Conservation (phyloP, 2,329 filamentous ascomycete genomes). For the Mariannaea elegans region DNA sequence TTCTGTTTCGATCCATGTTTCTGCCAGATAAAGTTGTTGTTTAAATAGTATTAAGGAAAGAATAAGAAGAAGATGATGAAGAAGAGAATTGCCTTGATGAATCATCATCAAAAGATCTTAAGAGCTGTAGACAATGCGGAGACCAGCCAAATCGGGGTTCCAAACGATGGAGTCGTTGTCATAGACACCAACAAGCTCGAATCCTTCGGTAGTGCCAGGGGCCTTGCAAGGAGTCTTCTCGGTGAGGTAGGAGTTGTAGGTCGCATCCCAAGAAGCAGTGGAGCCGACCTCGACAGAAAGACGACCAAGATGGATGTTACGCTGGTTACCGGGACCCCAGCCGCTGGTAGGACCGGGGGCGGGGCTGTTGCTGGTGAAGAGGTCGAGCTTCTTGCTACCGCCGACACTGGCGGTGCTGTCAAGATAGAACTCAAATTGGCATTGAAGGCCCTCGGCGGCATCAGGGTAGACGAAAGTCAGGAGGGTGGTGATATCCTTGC, state of each 20-base stretch:
- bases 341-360: slow-evolving; percentile 29
- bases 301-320: slow-evolving; percentile 35
- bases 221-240: slow-evolving; percentile 28
- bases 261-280: slow-evolving; percentile 27
- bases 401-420: slow-evolving; percentile 22
- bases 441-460: slow-evolving; percentile 29
- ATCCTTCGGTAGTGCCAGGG: slow-evolving; percentile 24
- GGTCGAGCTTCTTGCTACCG: slow-evolving; percentile 40
- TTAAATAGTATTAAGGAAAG: not conserved
- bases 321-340: slow-evolving; percentile 41
- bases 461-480: slow-evolving; percentile 38
- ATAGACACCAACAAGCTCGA: slow-evolving; percentile 33
- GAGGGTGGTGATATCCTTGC: slow-evolving; percentile 38
- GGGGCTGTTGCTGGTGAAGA: slow-evolving; percentile 37
- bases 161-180: slow-evolving; percentile 27
- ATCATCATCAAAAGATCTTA: not conserved
- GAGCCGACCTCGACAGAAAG: slow-evolving; percentile 7
- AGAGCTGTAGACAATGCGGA: slow-evolving; percentile 26
- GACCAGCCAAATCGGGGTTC: slow-evolving; percentile 24
- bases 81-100: not conserved
- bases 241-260: slow-evolving; percentile 25
- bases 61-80: not conserved
- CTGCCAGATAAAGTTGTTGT: not conserved
- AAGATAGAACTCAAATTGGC: slow-evolving; percentile 36
- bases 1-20: not conserved